Conservation (phyloP, 2,329 filamentous ascomycete species). For the Xylaria sp. region DNA sequence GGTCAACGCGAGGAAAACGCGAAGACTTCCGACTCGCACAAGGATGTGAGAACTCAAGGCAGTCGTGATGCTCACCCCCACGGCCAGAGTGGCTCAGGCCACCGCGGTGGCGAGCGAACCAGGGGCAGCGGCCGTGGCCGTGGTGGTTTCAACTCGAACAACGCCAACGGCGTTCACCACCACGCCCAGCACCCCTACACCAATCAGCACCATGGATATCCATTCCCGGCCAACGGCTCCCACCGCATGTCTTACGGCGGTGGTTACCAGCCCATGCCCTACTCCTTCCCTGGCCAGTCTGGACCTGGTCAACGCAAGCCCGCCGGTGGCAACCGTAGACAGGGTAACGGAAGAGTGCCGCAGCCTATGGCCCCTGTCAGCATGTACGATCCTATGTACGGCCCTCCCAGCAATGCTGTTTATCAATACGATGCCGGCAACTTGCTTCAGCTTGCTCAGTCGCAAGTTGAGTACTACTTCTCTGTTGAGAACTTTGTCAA, state of each 20-base stretch:
- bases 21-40: conserved; percentile 21
- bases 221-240: conserved; percentile 18
- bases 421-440: conserved; percentile 43
- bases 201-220: conserved; percentile 19
- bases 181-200: conserved; percentile 23
- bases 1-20: conserved; percentile 21
- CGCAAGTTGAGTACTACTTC: conserved; percentile 85
- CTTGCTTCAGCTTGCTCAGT: conserved; percentile 35
- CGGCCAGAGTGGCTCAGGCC: conserved; percentile 20
- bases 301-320: conserved; percentile 23
- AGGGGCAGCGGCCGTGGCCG: conserved; percentile 44
- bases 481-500: conserved; percentile 94
- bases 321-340: conserved; percentile 22
- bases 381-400: conserved; percentile 51
- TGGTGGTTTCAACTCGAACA: conserved; percentile 31
- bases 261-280: conserved; percentile 25
- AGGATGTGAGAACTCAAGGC: conserved; percentile 19
- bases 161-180: conserved; percentile 27
- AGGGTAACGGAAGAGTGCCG: conserved; percentile 21
- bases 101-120: conserved; percentile 36
- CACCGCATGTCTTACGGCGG: conserved; percentile 19
- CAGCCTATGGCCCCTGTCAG: conserved; percentile 39
- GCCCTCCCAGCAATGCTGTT: conserved; percentile 47
- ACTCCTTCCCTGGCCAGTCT: conserved; percentile 24
- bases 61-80: conserved; percentile 23